These are phyloP conservation scores for Bonnemaisonia californica DNA, from an alignment of 31 red algal species.

Conservation along the genomic window DNA sequence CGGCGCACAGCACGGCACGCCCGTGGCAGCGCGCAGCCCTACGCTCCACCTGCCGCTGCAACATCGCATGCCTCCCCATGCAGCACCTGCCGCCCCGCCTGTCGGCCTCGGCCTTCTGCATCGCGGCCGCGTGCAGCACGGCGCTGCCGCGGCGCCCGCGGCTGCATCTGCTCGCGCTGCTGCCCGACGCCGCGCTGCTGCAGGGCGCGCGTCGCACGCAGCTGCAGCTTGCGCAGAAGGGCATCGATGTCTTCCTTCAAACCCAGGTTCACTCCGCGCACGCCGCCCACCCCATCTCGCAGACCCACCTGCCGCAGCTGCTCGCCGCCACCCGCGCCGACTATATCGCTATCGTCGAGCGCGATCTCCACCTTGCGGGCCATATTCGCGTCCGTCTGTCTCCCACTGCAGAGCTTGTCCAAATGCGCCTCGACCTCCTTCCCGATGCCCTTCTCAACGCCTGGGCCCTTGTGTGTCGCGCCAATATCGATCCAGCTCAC, in stretches of 20 bases:
- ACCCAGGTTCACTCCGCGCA: conserved; percentile 2
- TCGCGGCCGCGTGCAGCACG: conserved; percentile 6
- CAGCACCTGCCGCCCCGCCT: conserved; percentile 17
- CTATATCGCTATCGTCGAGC: conserved; percentile 41
- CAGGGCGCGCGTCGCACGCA: conserved; percentile 35
- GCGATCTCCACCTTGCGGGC: conserved; percentile 17
- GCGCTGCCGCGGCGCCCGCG: not conserved
- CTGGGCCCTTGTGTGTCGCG: conserved; percentile 30
- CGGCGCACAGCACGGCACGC: not conserved
- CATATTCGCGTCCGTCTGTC: conserved; percentile 43
- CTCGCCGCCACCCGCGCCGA: conserved; percentile 50
- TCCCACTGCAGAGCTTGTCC: conserved; percentile 44
- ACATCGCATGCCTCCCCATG: conserved; percentile 2
- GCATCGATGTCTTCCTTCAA: conserved; percentile 32
- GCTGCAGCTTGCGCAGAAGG: conserved; percentile 6
- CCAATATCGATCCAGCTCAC: not conserved
- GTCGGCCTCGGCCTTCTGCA: conserved; percentile 41
- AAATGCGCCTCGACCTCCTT: conserved; percentile 26
- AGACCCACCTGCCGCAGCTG: conserved; percentile 40
- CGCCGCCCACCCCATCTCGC: conserved; percentile 8
- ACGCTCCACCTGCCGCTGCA: not conserved
- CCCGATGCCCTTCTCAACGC: conserved; percentile 45
- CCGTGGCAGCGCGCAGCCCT: not conserved
- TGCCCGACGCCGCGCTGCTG: conserved; percentile 8
- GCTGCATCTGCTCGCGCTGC: conserved; percentile 2